Base-by-base conservation (phyloP, 2,329 filamentous ascomycete genomes). In the Trichophyton rubrum region DNA sequence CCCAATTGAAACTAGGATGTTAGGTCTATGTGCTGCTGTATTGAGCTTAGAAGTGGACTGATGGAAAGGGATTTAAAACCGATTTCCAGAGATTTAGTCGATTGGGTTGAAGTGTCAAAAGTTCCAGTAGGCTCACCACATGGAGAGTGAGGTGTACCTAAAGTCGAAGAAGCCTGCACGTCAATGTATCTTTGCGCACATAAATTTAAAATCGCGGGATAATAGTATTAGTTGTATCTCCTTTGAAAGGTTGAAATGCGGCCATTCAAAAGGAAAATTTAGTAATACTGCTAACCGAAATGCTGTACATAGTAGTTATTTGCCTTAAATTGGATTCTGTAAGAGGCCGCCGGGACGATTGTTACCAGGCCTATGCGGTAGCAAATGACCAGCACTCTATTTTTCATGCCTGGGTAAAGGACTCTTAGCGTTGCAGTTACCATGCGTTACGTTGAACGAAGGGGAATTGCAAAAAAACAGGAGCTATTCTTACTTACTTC, bases 391-490 rank as follows among this genome's bases (percentile, higher is more conserved):
- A 11, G 2, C 5, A 17, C 20, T 17, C 9, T 38, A 13, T 13
- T 27, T 27, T 51, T 33, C 24, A 35, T 55, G 9, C 51, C 30
- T 55, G 33, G 51, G 30, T 33, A 55, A 55, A 35, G 24, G 33
- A 17, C 17, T 55, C 11, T 35, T 35, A 27, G 20, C 27, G 51
- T 55, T 55, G 51, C 51, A 55, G 33, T 20, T 20, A 55, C 13
- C 15, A 35, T 55, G 51, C 51, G 51, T 55, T 55, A 55, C 51
- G 51, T 55, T 55, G 51, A 55, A 55, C 51, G 51, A 55, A 15
- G 33, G 17, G n/a, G 33, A 27, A 38, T 35, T 55, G n/a, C 33
- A 38, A 38, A 38, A 35, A 53, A 35, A 35, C 7, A 30, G 33
- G 27, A 13, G 4, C 51, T 27, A 24, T 55, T 55, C 30, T 35